Base-by-base conservation (phyloP, 1,284 basidiomycete species). In the Pholiota adiposa region DNA sequence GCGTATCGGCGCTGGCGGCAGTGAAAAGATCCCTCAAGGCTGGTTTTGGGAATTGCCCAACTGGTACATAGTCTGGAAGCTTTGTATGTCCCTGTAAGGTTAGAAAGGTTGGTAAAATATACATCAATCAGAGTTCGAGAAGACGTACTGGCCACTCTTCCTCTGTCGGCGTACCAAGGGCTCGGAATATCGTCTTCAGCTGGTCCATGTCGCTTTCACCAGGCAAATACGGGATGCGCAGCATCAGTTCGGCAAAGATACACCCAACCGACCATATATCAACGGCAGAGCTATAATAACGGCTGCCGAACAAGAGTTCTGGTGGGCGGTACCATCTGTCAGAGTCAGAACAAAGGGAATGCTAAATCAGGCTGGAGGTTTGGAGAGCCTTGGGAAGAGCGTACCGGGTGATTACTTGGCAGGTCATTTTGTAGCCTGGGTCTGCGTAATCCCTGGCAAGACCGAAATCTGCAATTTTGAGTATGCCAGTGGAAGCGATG, bases 381-480 rank as follows among this genome's bases (percentile, higher is more conserved):
- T 12, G 41, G 54, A n/a, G 29, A 44, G 33, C n/a, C 44, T 46
- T 46, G 48, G 21, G 29, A 40, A 57, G 33, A 53, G 38, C 66
- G 31, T 63, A 95, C 93, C 94, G 82, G 5, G 97, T 99, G 72
- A 99, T 97, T 61, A 99, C 97, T 71, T 98, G 96, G 68, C 90
- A 94, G 0, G 97, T 98, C 97, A 99, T 99, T 72, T 94, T 93
- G 69, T 90, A 89, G 0, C 90, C 93, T 23, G 96, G 94, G 70
- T 97, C 95, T 34, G 91, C 91, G 73, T 93, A 97, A 77, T 99
- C 97, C 63, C 97, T 83, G 23, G 97, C 97, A 7, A 99, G 85
- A 85, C 97, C 97, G 73, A 99, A 99, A 88, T 99, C 97, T 23
- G 97, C 97, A 63, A 99, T 87, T 76, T 99, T 99, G 63, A 99